Conservation (phyloP, 495 filamentous ascomycete species). For the Tuber calosporum region DNA sequence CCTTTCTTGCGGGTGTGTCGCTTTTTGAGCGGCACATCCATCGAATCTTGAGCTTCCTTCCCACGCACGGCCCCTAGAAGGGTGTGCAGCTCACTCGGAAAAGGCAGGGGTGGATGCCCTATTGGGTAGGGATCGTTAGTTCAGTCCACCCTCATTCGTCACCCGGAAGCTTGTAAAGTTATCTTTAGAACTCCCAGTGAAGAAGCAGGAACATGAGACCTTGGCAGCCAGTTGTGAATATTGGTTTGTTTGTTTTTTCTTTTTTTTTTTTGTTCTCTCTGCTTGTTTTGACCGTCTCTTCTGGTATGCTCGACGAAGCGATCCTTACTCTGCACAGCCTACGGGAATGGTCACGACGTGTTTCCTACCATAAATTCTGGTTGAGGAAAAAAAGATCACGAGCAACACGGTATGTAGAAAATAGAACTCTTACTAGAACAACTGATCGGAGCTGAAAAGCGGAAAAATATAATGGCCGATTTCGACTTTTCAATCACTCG, state of each 20-base stretch:
- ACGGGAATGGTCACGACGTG: not conserved
- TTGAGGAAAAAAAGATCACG: not conserved
- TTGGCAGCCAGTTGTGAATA: constrained; percentile 15
- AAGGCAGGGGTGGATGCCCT: constrained; percentile 31
- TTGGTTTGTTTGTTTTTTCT: constrained; percentile 6
- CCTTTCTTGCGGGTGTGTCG: not conserved
- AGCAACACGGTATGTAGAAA: not conserved
- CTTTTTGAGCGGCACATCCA: not conserved
- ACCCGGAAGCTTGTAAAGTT: constrained; percentile 14
- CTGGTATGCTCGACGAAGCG: not conserved
- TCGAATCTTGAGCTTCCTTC: not conserved
- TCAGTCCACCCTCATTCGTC: constrained; percentile 23
- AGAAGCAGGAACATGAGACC: constrained; percentile 16
- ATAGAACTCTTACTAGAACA: not conserved
- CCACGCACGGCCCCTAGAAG: constrained; percentile 15
- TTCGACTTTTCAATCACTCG: not conserved
- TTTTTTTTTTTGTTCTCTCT: not conserved
- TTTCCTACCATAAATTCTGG: not conserved
- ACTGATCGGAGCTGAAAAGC: not conserved
- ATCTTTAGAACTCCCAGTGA: constrained; percentile 29
- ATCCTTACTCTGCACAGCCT: not conserved
- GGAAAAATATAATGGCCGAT: not conserved
- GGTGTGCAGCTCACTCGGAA: constrained; percentile 15
- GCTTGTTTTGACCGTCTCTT: constrained; percentile 14
- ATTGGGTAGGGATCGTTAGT: constrained; percentile 26